A percentile compares a stretch with the other conserved stretches of the same genome.
Evolutionary conservation across 805 yeast species (phyloP).

Genomic region (Yarrowia sp.): DNA sequence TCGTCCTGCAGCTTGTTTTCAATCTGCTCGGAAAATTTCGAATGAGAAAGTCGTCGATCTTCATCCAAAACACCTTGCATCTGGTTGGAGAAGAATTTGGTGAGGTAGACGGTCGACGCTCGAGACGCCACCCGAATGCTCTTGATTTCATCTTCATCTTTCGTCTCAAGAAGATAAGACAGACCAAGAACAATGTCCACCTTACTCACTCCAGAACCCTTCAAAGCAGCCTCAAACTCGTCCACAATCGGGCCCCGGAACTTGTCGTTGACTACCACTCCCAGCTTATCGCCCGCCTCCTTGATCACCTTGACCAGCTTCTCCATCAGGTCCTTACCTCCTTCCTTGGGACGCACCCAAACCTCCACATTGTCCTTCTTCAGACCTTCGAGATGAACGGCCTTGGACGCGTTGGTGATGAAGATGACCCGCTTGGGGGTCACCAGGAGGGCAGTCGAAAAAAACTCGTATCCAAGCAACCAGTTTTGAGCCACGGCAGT

Average conservation of each 20-base stretch:
- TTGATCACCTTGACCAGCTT: constrained; percentile 48
- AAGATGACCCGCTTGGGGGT: constrained; percentile 58
- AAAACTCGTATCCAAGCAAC: constrained; percentile 92
- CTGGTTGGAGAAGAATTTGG: constrained; percentile 73
- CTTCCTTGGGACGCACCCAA: constrained; percentile 79
- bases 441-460: constrained; percentile 77
- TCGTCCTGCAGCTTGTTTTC: constrained; percentile 79
- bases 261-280: constrained; percentile 70
- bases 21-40: constrained; percentile 67
- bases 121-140: constrained; percentile 68
- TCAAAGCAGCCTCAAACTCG: constrained; percentile 59
- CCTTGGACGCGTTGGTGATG: constrained; percentile 80
- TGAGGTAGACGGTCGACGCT: constrained; percentile 73
- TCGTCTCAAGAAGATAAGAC: constrained; percentile 62
- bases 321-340: constrained; percentile 61
- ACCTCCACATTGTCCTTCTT: constrained; percentile 48
- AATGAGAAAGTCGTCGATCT: constrained; percentile 71
- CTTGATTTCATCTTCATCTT: constrained; percentile 75
- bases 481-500: constrained; percentile 70
- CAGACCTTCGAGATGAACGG: constrained; percentile 69
- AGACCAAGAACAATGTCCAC: constrained; percentile 55
- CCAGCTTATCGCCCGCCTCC: constrained; percentile 50
- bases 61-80: constrained; percentile 87
- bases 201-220: constrained; percentile 42
- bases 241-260: constrained; percentile 80